Evolutionary conservation across 192 early-diverging fungal species (phyloP), one percentile per base, ranked within the genome.

Genomic region (Linnemannia zychae): DNA sequence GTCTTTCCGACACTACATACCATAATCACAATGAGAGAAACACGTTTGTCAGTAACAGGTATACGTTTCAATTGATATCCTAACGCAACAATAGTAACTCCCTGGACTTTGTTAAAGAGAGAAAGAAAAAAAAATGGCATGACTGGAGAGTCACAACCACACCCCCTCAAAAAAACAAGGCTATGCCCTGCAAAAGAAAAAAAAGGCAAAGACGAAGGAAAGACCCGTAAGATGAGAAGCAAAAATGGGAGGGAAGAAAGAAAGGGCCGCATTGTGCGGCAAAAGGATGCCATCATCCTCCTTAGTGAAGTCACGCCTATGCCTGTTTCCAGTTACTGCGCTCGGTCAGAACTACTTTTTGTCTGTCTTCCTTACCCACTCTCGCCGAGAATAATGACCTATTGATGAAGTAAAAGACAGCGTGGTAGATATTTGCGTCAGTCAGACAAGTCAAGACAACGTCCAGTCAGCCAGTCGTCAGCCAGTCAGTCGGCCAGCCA

Each of bases 1-100:
- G 99, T 99, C 86, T 98, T 99, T 67, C 98, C 97, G 47, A 99
- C 98, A 82, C 95, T 95, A 81, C 31, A 22, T 24, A 34, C n/a
- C 36, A 34, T 44, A 66, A 22, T 20, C 66, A 53, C 65, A 71
- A 46, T 2, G 44, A 81, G 36, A 24, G 33, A 44, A 44, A 44
- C 40, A 33, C 46, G 12, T 63, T 28, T 63, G 68, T 76, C 24
- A 63, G 24, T 31, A 36, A 22, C 22, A 36, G 18, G 33, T 9
- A 31, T 68, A 20, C 67, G 67, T 40, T 20, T 63, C 57, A 63
- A 63, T 63, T 63, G 57, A 63, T 63, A 63, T 63, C 57, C 57
- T n/a, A 31, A 63, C 13, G 57, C 12, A 4, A 53, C 20, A 22
- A 53, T 6, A n/a, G 5, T 7, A 6, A 53, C 31, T 12, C 0